phyloP scores from a whole-genome alignment of 2,329 filamentous ascomycete species.

The Fusarium sp. region DNA sequence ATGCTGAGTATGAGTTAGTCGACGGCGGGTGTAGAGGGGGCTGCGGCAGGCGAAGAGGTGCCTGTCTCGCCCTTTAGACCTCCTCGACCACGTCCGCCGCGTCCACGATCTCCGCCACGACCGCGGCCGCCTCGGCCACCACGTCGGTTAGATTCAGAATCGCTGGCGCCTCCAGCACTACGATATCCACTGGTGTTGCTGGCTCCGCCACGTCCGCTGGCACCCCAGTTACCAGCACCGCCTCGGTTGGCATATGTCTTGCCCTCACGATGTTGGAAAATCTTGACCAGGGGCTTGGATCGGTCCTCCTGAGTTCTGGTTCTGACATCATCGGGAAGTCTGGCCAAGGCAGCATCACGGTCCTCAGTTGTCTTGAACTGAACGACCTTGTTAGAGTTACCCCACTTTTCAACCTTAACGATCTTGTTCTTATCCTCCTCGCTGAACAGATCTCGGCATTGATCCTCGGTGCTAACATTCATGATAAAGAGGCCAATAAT shows the following conservation, averaged over 20 bases:
- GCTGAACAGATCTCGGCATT: conserved; percentile 82
- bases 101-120: conserved; percentile 68
- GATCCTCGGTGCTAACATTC: conserved; percentile 85
- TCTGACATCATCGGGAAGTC: conserved; percentile 80
- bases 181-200: conserved; percentile 79
- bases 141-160: conserved; percentile 68
- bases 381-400: conserved; percentile 83
- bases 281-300: conserved; percentile 83
- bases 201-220: conserved; percentile 70
- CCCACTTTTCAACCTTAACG: conserved; percentile 80
- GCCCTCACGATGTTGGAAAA: conserved; percentile 77
- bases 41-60: conserved; percentile 63
- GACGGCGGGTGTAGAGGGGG: conserved; percentile 61
- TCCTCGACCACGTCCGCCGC: conserved; percentile 66
- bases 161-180: conserved; percentile 82
- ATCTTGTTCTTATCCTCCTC: conserved; percentile 88
- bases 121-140: conserved; percentile 67
- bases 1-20: conserved; percentile 44
- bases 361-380: conserved; percentile 85
- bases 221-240: conserved; percentile 75
- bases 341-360: conserved; percentile 80
- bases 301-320: conserved; percentile 77
- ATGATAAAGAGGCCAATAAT: conserved; percentile 91
- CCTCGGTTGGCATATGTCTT: conserved; percentile 68
- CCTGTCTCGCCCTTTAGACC: conserved; percentile 70